These are phyloP conservation scores for Ophiocordyceps camponoti-saundersi DNA, from an alignment of 2,329 filamentous ascomycete species.

Conservation along the genomic window DNA sequence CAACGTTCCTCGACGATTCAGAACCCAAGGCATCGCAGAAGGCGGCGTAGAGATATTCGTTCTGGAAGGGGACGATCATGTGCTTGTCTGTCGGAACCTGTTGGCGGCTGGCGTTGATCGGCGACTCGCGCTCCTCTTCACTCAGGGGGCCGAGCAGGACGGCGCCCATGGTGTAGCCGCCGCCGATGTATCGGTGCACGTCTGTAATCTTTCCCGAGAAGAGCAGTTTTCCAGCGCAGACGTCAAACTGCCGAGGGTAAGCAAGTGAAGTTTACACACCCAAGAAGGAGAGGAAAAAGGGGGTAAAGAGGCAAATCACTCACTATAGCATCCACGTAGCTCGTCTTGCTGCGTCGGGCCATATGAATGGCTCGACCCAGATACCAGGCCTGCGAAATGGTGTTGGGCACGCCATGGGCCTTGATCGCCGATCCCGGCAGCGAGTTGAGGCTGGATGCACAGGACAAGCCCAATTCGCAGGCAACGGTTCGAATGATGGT, in stretches of 20 bases:
- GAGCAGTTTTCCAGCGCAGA: constrained; percentile 17
- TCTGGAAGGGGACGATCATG: constrained; percentile 23
- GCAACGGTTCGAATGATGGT: constrained; percentile 17
- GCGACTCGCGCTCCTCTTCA: constrained; percentile 13
- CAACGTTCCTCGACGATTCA: constrained; percentile 11
- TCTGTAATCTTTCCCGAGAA: constrained; percentile 23
- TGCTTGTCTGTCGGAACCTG: constrained; percentile 7
- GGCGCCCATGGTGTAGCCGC: constrained; percentile 23
- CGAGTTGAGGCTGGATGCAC: constrained; percentile 17
- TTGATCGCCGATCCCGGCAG: constrained; percentile 16
- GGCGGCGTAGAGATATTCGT: constrained; percentile 22
- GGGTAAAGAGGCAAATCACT: not conserved
- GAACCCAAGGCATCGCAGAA: constrained; percentile 14
- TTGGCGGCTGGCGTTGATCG: constrained; percentile 4
- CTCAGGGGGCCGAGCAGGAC: constrained; percentile 15
- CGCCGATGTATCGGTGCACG: constrained; percentile 18
- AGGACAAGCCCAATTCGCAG: constrained; percentile 20
- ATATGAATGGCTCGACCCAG: constrained; percentile 14
- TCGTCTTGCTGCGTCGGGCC: constrained; percentile 12
- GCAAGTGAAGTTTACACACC: not conserved
- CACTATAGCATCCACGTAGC: constrained; percentile 12
- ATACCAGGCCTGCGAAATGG: constrained; percentile 17
- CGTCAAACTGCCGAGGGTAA: constrained; percentile 8
- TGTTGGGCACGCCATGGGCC: constrained; percentile 14
- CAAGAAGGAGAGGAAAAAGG: not conserved